Base-by-base conservation (phyloP, 2,329 filamentous ascomycete species). In the Cladosporium cucumerinum region DNA sequence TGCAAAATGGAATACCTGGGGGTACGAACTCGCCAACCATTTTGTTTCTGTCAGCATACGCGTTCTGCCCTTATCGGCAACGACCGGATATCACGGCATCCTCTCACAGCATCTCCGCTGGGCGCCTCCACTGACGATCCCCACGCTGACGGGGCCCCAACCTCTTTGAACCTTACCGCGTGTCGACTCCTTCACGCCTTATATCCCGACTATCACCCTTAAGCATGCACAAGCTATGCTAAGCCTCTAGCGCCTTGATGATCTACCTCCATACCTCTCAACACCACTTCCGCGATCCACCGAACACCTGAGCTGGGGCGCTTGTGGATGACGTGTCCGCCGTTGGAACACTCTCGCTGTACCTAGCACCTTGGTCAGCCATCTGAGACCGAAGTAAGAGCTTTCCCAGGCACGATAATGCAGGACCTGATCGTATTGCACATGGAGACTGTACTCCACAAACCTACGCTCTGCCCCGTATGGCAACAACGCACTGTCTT, bases 91-190 rank as follows among this genome's bases (percentile, higher is more conserved):
- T 30, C 32, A 11, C 51, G 51, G 51, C 51, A 54, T 30, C n/a
- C n/a, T n/a, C 26, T 21, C 51, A 54, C 28, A n/a, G 30, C 26
- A 18, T 54, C 51, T 54, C 51, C 51, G 30, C 39, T 28, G 25
- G 26, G 18, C 23, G 11, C 7, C 51, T 30, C 51, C 28, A 54
- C 25, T 54, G 51, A 32, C 28, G 51, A 54, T 54, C 51, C n/a
- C 51, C 51, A 54, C 51, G 51, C 51, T 54, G 51, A 54, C 51
- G 51, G 51, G 30, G 51, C 51, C 51, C 51, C 51, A 54, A 7
- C 28, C 51, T 54, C 51, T 32, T 12, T 32, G 18, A 54, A 52
- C 23, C 26, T 52, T 32, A 32, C 26, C 51, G 51, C 26, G 51
- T 32, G 26, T 54, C 51, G 28, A 54, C 18, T 54, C 51, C 51